These are phyloP conservation scores for Pseudopithomyces maydicus DNA, from an alignment of 2,329 filamentous ascomycete genomes.

Conservation along the genomic window DNA sequence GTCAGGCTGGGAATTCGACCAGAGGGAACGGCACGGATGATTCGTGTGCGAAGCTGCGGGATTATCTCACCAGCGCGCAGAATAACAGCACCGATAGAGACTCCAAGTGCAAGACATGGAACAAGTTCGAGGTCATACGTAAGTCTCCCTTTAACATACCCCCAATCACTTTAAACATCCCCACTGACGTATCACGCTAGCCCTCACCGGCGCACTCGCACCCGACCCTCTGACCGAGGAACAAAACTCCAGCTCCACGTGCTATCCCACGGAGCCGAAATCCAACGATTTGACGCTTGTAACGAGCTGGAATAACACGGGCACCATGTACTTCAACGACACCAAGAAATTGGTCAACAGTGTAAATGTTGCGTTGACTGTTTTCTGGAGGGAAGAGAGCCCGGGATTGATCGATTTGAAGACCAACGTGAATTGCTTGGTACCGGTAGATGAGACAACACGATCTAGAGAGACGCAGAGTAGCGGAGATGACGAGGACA, in stretches of 20 bases:
- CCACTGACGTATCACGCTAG: not conserved
- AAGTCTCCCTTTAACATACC: not conserved
- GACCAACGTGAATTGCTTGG: not conserved
- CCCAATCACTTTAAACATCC: not conserved
- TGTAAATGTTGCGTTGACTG: conserved; percentile 1
- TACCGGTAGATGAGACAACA: not conserved
- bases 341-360: not conserved
- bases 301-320: not conserved
- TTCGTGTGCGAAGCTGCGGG: not conserved
- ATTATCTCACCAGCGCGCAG: not conserved
- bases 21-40: not conserved
- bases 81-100: not conserved
- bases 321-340: not conserved
- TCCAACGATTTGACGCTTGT: not conserved
- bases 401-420: not conserved
- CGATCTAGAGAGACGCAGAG: not conserved
- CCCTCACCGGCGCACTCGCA: not conserved
- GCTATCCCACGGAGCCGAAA: not conserved
- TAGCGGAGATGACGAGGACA: not conserved
- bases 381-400: not conserved
- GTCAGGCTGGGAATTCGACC: not conserved
- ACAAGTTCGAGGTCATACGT: not conserved
- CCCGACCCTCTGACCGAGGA: not conserved
- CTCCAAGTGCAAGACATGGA: not conserved
- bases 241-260: not conserved